phyloP scores from a whole-genome alignment of 2,329 filamentous ascomycete genomes.

The Xylariomycetidae sp. region DNA sequence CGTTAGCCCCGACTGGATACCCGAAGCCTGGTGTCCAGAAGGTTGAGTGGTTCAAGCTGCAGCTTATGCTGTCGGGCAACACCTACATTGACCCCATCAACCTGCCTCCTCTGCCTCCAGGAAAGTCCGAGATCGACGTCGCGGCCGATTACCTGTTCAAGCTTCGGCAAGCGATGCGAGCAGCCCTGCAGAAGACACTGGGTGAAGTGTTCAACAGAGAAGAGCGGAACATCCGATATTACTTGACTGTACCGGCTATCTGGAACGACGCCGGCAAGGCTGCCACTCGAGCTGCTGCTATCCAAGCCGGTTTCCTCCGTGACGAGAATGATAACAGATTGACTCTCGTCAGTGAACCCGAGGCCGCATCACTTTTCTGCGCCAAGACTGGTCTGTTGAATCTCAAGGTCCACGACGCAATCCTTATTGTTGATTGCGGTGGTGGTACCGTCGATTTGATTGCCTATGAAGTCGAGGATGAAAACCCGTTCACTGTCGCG shows the following conservation, averaged over 20 bases:
- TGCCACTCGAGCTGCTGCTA: conserved; percentile 89
- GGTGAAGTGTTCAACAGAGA: conserved; percentile 97
- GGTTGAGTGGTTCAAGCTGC: conserved; percentile 99
- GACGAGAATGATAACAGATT: conserved; percentile 97
- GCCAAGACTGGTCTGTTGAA: conserved; percentile 94
- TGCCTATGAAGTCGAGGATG: conserved; percentile 96
- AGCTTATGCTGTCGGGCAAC: conserved; percentile 97
- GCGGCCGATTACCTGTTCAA: conserved; percentile 99
- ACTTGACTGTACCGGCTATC: conserved; percentile 96
- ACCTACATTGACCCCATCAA: conserved; percentile 99
- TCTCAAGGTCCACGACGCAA: conserved; percentile 97
- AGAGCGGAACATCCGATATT: conserved; percentile 96
- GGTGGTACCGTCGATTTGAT: conserved; percentile 98
- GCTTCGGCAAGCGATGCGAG: conserved; percentile 92
- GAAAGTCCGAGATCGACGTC: conserved; percentile 98
- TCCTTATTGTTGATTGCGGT: conserved; percentile 96
- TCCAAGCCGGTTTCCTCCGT: conserved; percentile 92
- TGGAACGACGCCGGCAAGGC: conserved; percentile 99
- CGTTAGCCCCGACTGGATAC: conserved; percentile 92
- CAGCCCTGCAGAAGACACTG: conserved; percentile 90
- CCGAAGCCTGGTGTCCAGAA: conserved; percentile 97
- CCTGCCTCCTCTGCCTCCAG: conserved; percentile 90
- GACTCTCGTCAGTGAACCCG: conserved; percentile 91
- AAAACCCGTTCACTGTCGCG: conserved; percentile 92
- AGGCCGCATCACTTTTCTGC: conserved; percentile 95